A percentile compares a stretch with the other conserved stretches of the same genome.
Evolutionary conservation across 164 flowering plant species (phyloP).

Genomic region (Piper betle): DNA sequence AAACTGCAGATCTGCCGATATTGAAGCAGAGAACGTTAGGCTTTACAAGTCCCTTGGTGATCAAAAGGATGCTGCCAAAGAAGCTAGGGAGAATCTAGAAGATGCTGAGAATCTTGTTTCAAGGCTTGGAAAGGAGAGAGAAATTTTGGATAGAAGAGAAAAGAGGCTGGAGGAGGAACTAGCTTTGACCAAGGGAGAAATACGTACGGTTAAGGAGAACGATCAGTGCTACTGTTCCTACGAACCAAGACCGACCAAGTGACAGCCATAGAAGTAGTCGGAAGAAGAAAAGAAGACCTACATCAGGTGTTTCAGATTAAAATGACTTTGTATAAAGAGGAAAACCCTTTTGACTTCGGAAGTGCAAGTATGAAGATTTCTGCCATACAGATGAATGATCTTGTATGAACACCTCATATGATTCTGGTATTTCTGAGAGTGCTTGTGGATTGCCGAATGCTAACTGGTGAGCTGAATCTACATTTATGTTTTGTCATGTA

Average conservation of each 20-base stretch:
- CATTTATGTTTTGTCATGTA: background rate
- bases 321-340: background rate
- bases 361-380: background rate
- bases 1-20: constrained; percentile 26
- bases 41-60: constrained; percentile 39
- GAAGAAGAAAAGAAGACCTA: constrained; percentile 29
- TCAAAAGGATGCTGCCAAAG: constrained; percentile 41
- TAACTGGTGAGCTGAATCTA: background rate
- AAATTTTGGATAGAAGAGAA: constrained; percentile 45
- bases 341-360: background rate
- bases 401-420: too few species aligned
- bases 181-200: constrained; percentile 70
- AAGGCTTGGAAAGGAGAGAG: constrained; percentile 73
- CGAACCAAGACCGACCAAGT: constrained; percentile 16
- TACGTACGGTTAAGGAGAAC: constrained; percentile 49
- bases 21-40: constrained; percentile 52
- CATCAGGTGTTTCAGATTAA: constrained; percentile 8
- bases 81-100: constrained; percentile 62
- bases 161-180: constrained; percentile 67
- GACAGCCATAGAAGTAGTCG: constrained; percentile 26
- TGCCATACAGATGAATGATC: too few species aligned
- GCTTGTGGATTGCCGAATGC: background rate
- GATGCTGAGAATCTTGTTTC: constrained; percentile 59
- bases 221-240: constrained; percentile 22
- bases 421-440: background rate